A percentile compares a stretch with the other conserved stretches of the same genome.
Evolutionary conservation across 768 basidiomycete genomes (phyloP).

Genomic region (Tephrocybe sp.): DNA sequence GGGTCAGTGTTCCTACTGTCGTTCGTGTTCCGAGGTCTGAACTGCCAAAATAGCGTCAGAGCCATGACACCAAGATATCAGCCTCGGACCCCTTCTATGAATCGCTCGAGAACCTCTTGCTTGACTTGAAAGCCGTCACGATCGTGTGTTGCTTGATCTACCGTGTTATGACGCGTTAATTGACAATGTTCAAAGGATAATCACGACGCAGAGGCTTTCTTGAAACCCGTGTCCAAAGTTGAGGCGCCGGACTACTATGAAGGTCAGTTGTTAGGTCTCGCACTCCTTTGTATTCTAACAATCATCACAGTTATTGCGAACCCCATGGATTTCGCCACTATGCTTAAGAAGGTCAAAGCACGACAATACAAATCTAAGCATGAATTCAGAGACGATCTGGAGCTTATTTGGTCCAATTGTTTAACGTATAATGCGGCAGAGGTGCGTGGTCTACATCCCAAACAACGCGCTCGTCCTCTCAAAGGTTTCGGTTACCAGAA

Average conservation of each 20-base stretch:
- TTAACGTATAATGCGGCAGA: slow-evolving; percentile 88
- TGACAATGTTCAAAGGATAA: slow-evolving; percentile 56
- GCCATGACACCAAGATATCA: slow-evolving; percentile 61
- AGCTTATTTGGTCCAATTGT: slow-evolving; percentile 97
- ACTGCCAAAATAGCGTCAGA: slow-evolving; percentile 30
- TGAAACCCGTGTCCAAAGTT: slow-evolving; percentile 87
- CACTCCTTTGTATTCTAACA: slow-evolving; percentile 10
- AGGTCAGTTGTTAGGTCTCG: slow-evolving; percentile 59
- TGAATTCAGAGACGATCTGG: slow-evolving; percentile 92
- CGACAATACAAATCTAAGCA: slow-evolving; percentile 92
- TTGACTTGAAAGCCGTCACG: slow-evolving; percentile 79
- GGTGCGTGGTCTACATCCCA: slow-evolving; percentile 46
- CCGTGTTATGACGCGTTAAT: slow-evolving; percentile 22
- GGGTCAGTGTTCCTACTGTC: slow-evolving; percentile 56
- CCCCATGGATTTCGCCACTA: slow-evolving; percentile 95
- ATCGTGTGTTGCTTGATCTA: slow-evolving; percentile 45
- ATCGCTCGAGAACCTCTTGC: slow-evolving; percentile 84
- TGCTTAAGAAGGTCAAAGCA: slow-evolving; percentile 91
- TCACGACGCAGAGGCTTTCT: slow-evolving; percentile 90
- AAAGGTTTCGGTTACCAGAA: slow-evolving; percentile 53
- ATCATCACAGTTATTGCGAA: slow-evolving; percentile 73
- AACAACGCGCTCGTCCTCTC: background rate
- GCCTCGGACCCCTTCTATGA: slow-evolving; percentile 87
- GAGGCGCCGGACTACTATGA: slow-evolving; percentile 96
- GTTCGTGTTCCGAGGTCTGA: slow-evolving; percentile 14